Base-by-base conservation (phyloP, 495 filamentous ascomycete genomes). In the Lichina pygmaea region DNA sequence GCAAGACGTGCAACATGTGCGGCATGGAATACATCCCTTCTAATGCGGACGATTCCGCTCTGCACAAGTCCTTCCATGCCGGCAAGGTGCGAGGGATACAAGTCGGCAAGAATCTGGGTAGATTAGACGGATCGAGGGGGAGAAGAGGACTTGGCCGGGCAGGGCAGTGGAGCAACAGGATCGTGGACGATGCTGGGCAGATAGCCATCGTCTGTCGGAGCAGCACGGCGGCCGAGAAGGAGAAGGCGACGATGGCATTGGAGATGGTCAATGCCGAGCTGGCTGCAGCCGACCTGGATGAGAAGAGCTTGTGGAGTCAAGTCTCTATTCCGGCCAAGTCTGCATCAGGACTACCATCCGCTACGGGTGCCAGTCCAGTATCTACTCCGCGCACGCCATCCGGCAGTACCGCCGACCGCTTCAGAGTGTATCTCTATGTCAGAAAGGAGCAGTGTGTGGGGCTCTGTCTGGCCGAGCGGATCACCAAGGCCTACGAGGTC, bases 21-120 rank as follows among this genome's bases (percentile, higher is more conserved):
- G 71, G 68, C 0, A 82, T 82, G 77, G 72, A 76, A 47, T 82
- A 81, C 54, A 64, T 77, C 37, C 68, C 75, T 10, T 78, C 74
- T 0, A 70, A 72, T 17, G 59, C 61, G 38, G 75, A 78, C 50
- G 77, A 82, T 49, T 62, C 65, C 34, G 65, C 64, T 3, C 52
- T 80, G 34, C 77, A 82, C 52, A 71, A 67, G 52, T 75, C 72
- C 45, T 80, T 73, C 51, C 78, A 81, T 56, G 70, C 66, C 37
- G 71, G 72, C 62, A 75, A 75, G 44, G 60, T 67, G 7, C 67
- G 68, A 31, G 77, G 77, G 34, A 65, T 80, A 31, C 72, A 78
- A 46, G 58, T 81, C 41, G 66, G 66, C 32, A 73, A 71, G 54
- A 60, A 64, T 6, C 65, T 73, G 44, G 57, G 66, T 49, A 24